These are phyloP conservation scores for Poa pratensis DNA, from an alignment of 176 grass and related monocot genomes.

Conservation along the genomic window DNA sequence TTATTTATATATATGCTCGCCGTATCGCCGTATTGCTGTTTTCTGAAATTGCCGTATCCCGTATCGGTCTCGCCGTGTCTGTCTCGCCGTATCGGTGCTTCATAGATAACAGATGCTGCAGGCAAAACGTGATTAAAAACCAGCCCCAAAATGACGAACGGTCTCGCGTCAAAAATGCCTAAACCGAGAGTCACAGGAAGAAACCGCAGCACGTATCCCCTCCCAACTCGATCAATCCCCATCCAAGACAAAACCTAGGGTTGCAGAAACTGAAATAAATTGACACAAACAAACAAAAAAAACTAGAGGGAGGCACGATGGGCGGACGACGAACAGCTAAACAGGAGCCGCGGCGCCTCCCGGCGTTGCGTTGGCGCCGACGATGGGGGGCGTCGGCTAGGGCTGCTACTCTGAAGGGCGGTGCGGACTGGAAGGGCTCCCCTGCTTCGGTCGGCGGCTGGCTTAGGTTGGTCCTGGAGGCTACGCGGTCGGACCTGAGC, in stretches of 20 bases:
- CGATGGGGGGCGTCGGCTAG: background rate
- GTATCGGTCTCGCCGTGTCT: no score
- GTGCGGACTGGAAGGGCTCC: background rate
- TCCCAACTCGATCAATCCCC: background rate
- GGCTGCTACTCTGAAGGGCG: background rate
- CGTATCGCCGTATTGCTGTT: no score
- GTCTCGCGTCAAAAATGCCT: background rate
- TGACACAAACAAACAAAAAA: background rate
- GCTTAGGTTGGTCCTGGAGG: background rate
- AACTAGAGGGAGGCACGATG: background rate
- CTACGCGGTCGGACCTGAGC: background rate
- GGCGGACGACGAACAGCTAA: background rate
- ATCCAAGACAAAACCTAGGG: conserved; percentile 23
- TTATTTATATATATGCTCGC: no score
- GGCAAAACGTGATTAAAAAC: background rate
- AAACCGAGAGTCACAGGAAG: background rate
- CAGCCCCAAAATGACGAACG: background rate
- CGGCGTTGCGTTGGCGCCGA: no score
- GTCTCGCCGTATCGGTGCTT: no score
- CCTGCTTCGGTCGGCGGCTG: background rate
- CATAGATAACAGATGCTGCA: no score
- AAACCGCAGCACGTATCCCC: background rate
- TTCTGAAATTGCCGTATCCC: no score
- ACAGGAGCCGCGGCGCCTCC: no score
- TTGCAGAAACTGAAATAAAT: conserved; percentile 12